Evolutionary conservation across 2,329 filamentous ascomycete species (phyloP).

Genomic region (Tympanopsis confertula): DNA sequence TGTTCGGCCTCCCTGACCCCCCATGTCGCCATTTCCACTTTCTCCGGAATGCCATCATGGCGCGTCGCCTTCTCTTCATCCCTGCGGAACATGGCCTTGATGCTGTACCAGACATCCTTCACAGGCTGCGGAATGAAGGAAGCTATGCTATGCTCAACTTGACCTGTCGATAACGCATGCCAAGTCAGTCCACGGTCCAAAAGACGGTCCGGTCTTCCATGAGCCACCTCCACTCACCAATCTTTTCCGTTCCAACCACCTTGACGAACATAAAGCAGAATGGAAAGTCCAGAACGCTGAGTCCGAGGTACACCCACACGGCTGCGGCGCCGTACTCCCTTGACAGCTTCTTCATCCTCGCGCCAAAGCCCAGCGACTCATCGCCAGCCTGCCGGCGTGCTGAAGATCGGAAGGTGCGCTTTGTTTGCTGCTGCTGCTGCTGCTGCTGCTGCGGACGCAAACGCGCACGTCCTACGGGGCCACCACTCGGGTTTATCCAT

Average conservation of each 20-base stretch:
- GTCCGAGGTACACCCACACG: slow-evolving; percentile 48
- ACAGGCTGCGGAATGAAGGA: slow-evolving; percentile 46
- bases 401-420: too few species aligned
- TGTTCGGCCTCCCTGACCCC: slow-evolving; percentile 53
- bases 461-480: too few species aligned
- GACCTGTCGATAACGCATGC: too few species aligned
- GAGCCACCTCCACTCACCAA: slow-evolving; percentile 29
- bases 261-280: slow-evolving; percentile 57
- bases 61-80: slow-evolving; percentile 29
- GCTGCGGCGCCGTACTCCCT: slow-evolving; percentile 59
- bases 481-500: too few species aligned
- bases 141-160: too few species aligned
- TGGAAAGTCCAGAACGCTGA: slow-evolving; percentile 57
- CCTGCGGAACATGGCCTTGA: slow-evolving; percentile 32
- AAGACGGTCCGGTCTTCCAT: slow-evolving; percentile 3
- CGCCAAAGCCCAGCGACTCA: slow-evolving; percentile 43
- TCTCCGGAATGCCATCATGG: slow-evolving; percentile 28
- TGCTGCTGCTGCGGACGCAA: too few species aligned
- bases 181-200: too few species aligned
- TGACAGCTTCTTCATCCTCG: slow-evolving; percentile 48
- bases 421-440: too few species aligned
- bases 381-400: too few species aligned
- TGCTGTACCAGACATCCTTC: slow-evolving; percentile 38
- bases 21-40: slow-evolving; percentile 40
- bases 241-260: slow-evolving; percentile 48